These are phyloP conservation scores for Sphagnum magellanicum DNA, from an alignment of 228 moss, liverwort and hornwort genomes.

Conservation along the genomic window DNA sequence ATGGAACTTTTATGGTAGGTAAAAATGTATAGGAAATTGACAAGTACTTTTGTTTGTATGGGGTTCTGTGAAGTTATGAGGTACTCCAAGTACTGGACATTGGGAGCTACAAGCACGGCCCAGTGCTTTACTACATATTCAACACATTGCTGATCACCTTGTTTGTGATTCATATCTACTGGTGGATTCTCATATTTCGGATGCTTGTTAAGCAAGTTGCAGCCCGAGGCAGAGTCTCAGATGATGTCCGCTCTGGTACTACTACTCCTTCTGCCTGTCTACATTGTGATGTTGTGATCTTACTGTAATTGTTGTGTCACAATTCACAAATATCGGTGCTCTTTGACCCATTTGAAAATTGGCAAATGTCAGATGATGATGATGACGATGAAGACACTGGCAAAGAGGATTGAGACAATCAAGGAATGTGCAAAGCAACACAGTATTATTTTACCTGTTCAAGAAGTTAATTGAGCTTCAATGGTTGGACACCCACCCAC, in stretches of 20 bases:
- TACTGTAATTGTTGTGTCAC: background rate
- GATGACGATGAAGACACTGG: no score
- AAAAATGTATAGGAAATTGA: no score
- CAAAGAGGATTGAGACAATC: no score
- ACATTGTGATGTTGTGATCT: background rate
- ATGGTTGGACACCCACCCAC: no score
- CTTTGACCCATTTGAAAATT: no score
- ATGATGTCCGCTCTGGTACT: constrained; percentile 68
- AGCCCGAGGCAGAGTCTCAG: constrained; percentile 53
- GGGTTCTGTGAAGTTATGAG: constrained; percentile 35
- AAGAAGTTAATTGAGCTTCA: no score
- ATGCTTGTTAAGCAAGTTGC: constrained; percentile 63
- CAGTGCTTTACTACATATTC: constrained; percentile 61
- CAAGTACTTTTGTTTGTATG: background rate
- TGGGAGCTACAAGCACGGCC: constrained; percentile 27
- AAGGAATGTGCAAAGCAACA: no score
- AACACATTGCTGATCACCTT: constrained; percentile 67
- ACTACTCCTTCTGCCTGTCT: background rate
- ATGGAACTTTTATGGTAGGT: no score
- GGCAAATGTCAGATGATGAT: no score
- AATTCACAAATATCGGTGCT: no score
- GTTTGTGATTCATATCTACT: constrained; percentile 71
- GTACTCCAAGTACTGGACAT: constrained; percentile 59
- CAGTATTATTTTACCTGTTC: no score
- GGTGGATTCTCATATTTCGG: constrained; percentile 79